Percentiles rank a stretch among this genome's conserved stretches.
These are phyloP conservation scores for Acer saccharum DNA, from an alignment of 345 rosid species.

Conservation along the genomic window DNA sequence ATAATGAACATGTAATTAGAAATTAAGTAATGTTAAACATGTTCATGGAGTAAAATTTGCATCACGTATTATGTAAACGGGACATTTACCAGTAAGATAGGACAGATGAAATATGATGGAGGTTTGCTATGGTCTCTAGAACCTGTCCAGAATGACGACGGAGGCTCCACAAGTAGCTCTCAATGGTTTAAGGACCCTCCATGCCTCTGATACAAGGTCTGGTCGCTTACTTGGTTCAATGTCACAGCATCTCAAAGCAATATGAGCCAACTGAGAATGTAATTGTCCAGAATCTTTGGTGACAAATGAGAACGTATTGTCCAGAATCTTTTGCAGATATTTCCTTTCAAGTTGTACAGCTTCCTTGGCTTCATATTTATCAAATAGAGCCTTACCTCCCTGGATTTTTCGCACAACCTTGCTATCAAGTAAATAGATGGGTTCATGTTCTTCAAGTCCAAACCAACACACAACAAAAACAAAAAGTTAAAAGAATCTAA, in stretches of 20 bases:
- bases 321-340: conserved; percentile 24
- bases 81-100: conserved; percentile 37
- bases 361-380: neutral
- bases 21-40: neutral
- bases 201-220: conserved; percentile 34
- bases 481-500: too few relatives aligned
- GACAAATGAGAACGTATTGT: conserved; percentile 40
- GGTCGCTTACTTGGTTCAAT: conserved; percentile 17
- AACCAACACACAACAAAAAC: neutral
- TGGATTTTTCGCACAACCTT: too few relatives aligned
- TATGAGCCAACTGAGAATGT: conserved; percentile 18
- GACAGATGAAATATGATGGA: conserved; percentile 48
- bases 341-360: conserved; percentile 32
- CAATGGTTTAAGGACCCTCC: conserved; percentile 30
- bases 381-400: too few relatives aligned
- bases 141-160: conserved; percentile 23
- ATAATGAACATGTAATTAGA: neutral
- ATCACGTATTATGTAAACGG: too few relatives aligned
- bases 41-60: too few relatives aligned
- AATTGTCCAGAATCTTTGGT: neutral
- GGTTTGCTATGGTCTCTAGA: conserved; percentile 32
- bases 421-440: too few relatives aligned
- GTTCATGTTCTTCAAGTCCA: conserved; percentile 7
- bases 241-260: conserved; percentile 36
- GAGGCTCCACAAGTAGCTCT: conserved; percentile 3